phyloP scores from a whole-genome alignment of 805 yeast species.

The Pichia thaimueangensis region DNA sequence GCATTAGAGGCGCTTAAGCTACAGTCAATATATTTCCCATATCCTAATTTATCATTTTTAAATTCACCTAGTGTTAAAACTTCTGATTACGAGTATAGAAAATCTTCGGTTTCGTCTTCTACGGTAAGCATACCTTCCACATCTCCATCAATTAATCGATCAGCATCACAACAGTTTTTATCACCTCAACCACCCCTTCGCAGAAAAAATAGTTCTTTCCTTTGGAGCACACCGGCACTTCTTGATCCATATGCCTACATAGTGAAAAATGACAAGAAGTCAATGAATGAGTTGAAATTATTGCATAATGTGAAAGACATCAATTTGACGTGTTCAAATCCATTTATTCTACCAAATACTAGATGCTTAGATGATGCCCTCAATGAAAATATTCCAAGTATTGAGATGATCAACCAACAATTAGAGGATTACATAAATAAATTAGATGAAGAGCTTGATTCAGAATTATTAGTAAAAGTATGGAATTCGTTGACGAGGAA shows the following conservation, averaged over 20 bases:
- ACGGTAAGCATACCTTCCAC: constrained; percentile 1
- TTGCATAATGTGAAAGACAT: constrained; percentile 13
- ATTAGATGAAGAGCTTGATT: constrained; percentile 17
- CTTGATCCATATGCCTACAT: constrained; percentile 36
- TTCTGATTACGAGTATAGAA: constrained; percentile 4
- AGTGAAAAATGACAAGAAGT: constrained; percentile 20
- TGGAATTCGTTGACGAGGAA: constrained; percentile 13
- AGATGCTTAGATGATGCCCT: neutral
- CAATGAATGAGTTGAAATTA: constrained; percentile 13
- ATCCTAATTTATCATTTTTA: constrained; percentile 23
- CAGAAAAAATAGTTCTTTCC: constrained; percentile 27
- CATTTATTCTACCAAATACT: constrained; percentile 17
- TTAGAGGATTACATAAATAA: constrained; percentile 11
- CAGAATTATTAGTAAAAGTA: constrained; percentile 13
- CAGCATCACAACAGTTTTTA: neutral
- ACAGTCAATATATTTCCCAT: constrained; percentile 18
- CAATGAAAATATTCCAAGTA: neutral
- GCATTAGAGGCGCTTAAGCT: constrained; percentile 18
- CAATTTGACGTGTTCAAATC: constrained; percentile 15
- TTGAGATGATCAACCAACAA: constrained; percentile 7
- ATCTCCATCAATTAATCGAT: neutral
- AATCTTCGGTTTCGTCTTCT: constrained; percentile 8
- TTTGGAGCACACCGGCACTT: constrained; percentile 21
- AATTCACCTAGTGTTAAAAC: neutral
- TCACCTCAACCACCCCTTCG: constrained; percentile 13